Percentiles rank a stretch among this genome's conserved stretches.
These are phyloP conservation scores for Tetrahymena borealis DNA, from an alignment of 73 alveolate species.

Conservation along the genomic window DNA sequence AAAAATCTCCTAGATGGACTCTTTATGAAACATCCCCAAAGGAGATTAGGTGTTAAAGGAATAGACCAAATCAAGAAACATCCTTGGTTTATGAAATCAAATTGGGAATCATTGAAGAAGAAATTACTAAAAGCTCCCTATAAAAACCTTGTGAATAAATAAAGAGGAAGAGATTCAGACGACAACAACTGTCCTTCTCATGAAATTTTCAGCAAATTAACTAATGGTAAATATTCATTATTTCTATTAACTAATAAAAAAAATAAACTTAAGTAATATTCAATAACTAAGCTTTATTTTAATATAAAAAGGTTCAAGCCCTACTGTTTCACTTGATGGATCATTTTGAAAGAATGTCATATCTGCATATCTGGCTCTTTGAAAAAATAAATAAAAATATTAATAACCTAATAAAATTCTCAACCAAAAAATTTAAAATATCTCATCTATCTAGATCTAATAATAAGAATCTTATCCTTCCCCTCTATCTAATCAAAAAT, in stretches of 20 bases:
- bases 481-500: too few relatives aligned
- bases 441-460: too few relatives aligned
- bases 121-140: slow-evolving; percentile 28
- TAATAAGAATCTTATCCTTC: too few relatives aligned
- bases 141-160: background rate
- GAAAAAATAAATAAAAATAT: background rate
- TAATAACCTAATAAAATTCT: background rate
- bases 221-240: background rate
- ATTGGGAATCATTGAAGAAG: slow-evolving; percentile 37
- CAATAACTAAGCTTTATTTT: background rate
- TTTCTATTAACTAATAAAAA: too few relatives aligned
- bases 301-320: background rate
- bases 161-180: background rate
- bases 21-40: slow-evolving; percentile 25
- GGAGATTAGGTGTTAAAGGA: slow-evolving; percentile 39
- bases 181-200: background rate
- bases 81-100: slow-evolving; percentile 41
- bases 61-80: slow-evolving; percentile 42
- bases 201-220: background rate
- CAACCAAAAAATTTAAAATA: too few relatives aligned
- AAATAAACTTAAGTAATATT: background rate
- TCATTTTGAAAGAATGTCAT: background rate
- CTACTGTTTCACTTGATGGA: background rate
- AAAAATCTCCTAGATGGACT: slow-evolving; percentile 42
- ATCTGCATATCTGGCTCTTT: too few relatives aligned